Conservation (phyloP, 805 yeast species). For the Zygotorulaspora danielsina region DNA sequence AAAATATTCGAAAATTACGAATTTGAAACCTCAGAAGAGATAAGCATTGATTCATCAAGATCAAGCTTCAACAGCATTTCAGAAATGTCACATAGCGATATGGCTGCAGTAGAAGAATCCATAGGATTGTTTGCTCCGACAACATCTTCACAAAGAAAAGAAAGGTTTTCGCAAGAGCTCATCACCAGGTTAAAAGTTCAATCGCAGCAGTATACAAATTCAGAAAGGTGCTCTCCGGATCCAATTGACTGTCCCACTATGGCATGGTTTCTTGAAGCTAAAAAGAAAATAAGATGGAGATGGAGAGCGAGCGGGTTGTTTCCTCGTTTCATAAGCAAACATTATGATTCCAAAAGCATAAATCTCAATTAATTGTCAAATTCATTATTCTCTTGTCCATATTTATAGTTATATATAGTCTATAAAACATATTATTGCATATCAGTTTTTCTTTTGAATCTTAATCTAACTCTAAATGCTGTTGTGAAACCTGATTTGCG, state of each 20-base stretch:
- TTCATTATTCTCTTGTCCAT: neutral
- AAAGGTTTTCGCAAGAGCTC: slow-evolving; percentile 34
- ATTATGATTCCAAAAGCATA: slow-evolving; percentile 1
- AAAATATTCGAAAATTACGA: slow-evolving; percentile 41
- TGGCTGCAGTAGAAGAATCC: slow-evolving; percentile 4
- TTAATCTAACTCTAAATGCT: slow-evolving; percentile 21
- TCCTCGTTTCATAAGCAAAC: slow-evolving; percentile 33
- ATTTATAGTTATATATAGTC: neutral
- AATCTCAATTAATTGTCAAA: neutral
- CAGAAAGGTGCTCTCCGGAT: neutral
- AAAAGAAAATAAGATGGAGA: slow-evolving; percentile 45
- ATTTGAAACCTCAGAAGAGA: slow-evolving; percentile 28
- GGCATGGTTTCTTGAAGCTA: slow-evolving; percentile 38
- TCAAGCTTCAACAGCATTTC: slow-evolving; percentile 16
- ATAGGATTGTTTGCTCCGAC: neutral
- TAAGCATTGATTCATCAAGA: slow-evolving; percentile 13
- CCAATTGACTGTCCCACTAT: slow-evolving; percentile 23
- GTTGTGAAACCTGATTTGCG: slow-evolving; percentile 10
- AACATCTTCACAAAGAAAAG: slow-evolving; percentile 1
- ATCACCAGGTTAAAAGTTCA: slow-evolving; percentile 35
- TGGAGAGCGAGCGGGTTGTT: slow-evolving; percentile 48
- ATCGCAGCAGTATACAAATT: slow-evolving; percentile 7
- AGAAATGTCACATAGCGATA: slow-evolving; percentile 12
- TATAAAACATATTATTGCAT: too few relatives aligned
- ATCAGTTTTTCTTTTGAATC: neutral